Evolutionary conservation across 2,329 filamentous ascomycete genomes (phyloP).

Genomic region (Alternaria atra): DNA sequence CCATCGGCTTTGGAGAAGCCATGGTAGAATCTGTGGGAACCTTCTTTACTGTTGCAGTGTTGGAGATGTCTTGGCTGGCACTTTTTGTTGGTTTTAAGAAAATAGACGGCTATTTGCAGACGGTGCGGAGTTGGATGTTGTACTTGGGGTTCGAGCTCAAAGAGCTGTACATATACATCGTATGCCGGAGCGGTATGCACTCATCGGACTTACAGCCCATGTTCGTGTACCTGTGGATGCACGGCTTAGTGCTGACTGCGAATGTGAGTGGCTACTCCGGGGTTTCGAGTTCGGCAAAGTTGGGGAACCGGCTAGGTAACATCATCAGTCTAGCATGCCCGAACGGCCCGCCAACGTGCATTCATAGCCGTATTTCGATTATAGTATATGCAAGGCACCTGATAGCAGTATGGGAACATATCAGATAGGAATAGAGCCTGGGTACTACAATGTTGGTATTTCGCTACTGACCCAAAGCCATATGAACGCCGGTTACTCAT

Average conservation of each 20-base stretch:
- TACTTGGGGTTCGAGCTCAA: background rate
- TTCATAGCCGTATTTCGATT: background rate
- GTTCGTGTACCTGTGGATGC: conserved; percentile 1
- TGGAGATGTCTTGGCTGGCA: background rate
- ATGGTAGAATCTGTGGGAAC: background rate
- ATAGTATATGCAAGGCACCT: background rate
- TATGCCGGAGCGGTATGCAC: background rate
- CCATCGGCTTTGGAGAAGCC: conserved; percentile 20
- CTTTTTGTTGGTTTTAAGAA: too few species aligned
- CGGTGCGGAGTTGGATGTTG: background rate
- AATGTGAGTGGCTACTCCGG: conserved; percentile 8
- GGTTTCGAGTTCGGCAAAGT: conserved; percentile 4
- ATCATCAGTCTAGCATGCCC: conserved; percentile 9
- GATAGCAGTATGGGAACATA: background rate
- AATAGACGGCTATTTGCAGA: background rate
- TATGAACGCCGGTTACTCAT: conserved; percentile 14
- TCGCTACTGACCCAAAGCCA: conserved; percentile 16
- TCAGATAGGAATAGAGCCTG: conserved; percentile 1
- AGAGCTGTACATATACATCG: conserved; percentile 2
- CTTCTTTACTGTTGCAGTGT: background rate
- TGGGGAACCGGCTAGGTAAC: conserved; percentile 14
- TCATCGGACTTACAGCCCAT: background rate
- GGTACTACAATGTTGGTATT: conserved; percentile 16
- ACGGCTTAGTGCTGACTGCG: background rate
- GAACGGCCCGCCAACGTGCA: background rate